Base-by-base conservation (phyloP, 2,329 filamentous ascomycete species). In the Sclerotiophoma versabilis region DNA sequence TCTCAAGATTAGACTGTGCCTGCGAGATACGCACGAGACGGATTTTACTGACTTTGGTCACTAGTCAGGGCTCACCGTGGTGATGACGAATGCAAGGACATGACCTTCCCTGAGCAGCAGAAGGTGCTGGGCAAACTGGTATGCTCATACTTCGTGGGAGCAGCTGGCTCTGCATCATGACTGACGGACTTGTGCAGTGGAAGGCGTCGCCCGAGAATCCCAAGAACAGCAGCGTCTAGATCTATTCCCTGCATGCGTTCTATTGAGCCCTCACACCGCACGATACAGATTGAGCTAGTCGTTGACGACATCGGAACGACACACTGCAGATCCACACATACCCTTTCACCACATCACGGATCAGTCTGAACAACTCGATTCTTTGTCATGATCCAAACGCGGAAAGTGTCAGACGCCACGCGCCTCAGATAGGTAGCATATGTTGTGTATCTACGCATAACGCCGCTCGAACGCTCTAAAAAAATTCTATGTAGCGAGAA, bases 91-190 rank as follows among this genome's bases (percentile, higher is more conserved):
- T 72, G 68, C 65, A 70, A 73, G 57, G 55, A 67, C 14, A 56
- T 74, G 30, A 57, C 64, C 4, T 74, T 70, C 63, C 68, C 64
- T 38, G 71, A 74, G 37, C 69, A 74, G 54, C 70, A 74, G 54
- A 74, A 75, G 62, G 69, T 66, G 57, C 63, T 75, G 8, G 71
- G 72, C 37, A 70, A 69, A 57, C 62, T 70, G 47, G 72, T 72
- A 65, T 19, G 70, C 63, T 22, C 7, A 23, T 20, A 7, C 25
- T 11, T 1, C 10, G 11, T 2, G 1, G 20, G 14, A 37, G 2
- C 53, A 19, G 8, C 29, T 17, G 23, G 33, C 29, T 42, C n/a
- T n/a, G n/a, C n/a, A 58, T 25, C 25, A n/a, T 47, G 20, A 41
- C 62, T 63, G 23, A 65, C 52, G 4, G n/a, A 15, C 49, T 15